A percentile compares a stretch with the other conserved stretches of the same genome.
Evolutionary conservation across 352 stramenopile species (phyloP).

Genomic region (Phytophthora idaei): DNA sequence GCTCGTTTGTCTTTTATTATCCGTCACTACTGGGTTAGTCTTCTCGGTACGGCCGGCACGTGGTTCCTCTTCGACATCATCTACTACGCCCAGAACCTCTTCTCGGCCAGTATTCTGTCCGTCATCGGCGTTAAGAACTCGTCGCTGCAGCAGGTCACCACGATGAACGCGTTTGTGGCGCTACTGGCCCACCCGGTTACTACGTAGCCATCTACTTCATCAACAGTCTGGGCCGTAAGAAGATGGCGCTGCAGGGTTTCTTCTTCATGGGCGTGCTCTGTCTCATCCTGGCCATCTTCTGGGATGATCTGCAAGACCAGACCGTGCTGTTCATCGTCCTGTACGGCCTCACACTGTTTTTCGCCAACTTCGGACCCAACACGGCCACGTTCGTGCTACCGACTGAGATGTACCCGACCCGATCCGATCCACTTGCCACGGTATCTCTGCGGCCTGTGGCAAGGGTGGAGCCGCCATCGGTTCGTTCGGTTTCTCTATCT

Average conservation of each 20-base stretch:
- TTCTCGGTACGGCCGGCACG: conserved; percentile 68
- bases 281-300: conserved; percentile 58
- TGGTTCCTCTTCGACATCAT: conserved; percentile 89
- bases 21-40: conserved; percentile 43
- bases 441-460: conserved; percentile 45
- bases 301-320: conserved; percentile 55
- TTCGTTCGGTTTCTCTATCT: conserved; percentile 34
- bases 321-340: conserved; percentile 67
- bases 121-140: conserved; percentile 51
- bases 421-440: conserved; percentile 86
- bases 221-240: conserved; percentile 61
- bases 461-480: conserved; percentile 26
- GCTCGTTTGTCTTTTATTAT: conserved; percentile 45
- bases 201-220: conserved; percentile 77
- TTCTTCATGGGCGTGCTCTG: conserved; percentile 64
- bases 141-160: conserved; percentile 53
- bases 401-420: conserved; percentile 84
- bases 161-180: conserved; percentile 57
- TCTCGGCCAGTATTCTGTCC: conserved; percentile 64
- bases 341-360: conserved; percentile 80
- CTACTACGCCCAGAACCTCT: conserved; percentile 79
- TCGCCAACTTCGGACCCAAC: conserved; percentile 87
- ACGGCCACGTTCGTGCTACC: conserved; percentile 88
- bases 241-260: conserved; percentile 80
- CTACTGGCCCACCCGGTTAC: conserved; percentile 75